Evolutionary conservation across 768 basidiomycete species (phyloP).

Genomic region (Dentipellis sp.): DNA sequence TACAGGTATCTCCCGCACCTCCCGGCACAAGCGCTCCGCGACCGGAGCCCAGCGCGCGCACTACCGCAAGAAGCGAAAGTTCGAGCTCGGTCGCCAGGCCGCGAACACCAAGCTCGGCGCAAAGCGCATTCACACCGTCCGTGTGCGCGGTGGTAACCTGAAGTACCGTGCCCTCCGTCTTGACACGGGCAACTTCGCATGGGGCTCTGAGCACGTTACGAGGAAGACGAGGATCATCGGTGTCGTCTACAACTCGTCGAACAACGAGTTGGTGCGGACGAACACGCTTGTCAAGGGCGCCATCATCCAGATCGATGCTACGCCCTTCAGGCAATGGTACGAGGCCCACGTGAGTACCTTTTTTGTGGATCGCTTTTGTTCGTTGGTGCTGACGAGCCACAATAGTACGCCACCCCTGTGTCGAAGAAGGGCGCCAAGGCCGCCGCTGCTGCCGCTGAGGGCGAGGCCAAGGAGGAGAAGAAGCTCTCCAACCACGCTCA

Average conservation of each 20-base stretch:
- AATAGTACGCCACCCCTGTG: slow-evolving; percentile 89
- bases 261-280: slow-evolving; percentile 99
- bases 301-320: slow-evolving; percentile 96
- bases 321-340: slow-evolving; percentile 99
- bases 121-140: slow-evolving; percentile 93
- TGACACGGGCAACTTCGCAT: slow-evolving; percentile 96
- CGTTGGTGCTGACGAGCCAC: slow-evolving; percentile 4
- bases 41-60: slow-evolving; percentile 88
- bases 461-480: slow-evolving; percentile 48
- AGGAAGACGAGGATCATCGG: slow-evolving; percentile 93
- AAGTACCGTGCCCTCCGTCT: slow-evolving; percentile 96
- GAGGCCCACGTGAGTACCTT: slow-evolving; percentile 79
- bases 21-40: slow-evolving; percentile 94
- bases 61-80: slow-evolving; percentile 99
- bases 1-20: slow-evolving; percentile 92
- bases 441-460: slow-evolving; percentile 36
- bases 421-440: slow-evolving; percentile 79
- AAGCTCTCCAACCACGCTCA: slow-evolving; percentile 89
- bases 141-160: slow-evolving; percentile 90
- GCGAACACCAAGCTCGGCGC: slow-evolving; percentile 95
- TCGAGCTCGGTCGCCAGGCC: slow-evolving; percentile 97
- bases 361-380: not conserved
- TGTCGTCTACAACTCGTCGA: slow-evolving; percentile 98
- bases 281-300: slow-evolving; percentile 97
- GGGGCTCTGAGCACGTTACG: slow-evolving; percentile 92